phyloP scores from a whole-genome alignment of 305 asterid genomes.

The Rubia tinctorum region DNA sequence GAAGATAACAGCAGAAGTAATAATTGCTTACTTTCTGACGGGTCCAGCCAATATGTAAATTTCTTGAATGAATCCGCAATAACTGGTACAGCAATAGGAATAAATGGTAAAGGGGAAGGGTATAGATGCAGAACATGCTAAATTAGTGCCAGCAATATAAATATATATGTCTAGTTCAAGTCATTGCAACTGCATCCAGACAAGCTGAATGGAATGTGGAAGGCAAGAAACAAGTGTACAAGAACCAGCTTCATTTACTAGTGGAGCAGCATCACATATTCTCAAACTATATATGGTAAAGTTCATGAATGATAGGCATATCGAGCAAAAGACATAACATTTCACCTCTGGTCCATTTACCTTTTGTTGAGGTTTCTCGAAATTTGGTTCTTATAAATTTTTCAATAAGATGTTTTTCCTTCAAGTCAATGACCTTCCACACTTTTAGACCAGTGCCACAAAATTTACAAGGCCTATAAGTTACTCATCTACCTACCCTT shows the following conservation, averaged over 20 bases:
- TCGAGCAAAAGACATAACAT: neutral
- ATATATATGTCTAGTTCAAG: neutral
- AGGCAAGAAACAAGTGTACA: slow-evolving; percentile 5
- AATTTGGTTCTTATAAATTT: neutral
- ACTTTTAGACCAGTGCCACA: neutral
- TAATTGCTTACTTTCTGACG: slow-evolving; percentile 79
- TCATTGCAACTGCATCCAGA: neutral
- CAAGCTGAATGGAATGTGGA: neutral
- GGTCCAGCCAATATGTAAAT: slow-evolving; percentile 70
- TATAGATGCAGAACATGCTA: neutral
- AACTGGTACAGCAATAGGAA: slow-evolving; percentile 51
- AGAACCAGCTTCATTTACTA: neutral
- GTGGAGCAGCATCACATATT: neutral
- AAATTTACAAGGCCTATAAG: neutral
- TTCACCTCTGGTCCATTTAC: neutral
- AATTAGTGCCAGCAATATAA: neutral
- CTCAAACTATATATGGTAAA: neutral
- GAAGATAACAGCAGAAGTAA: slow-evolving; percentile 11
- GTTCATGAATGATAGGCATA: neutral
- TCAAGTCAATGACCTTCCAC: neutral
- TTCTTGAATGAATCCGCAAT: slow-evolving; percentile 85
- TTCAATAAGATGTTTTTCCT: neutral
- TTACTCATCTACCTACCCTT: neutral
- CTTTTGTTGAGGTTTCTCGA: neutral
- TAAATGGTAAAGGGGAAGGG: slow-evolving; percentile 20